Conservation (phyloP, 495 filamentous ascomycete species). For the Neurospora sp. region DNA sequence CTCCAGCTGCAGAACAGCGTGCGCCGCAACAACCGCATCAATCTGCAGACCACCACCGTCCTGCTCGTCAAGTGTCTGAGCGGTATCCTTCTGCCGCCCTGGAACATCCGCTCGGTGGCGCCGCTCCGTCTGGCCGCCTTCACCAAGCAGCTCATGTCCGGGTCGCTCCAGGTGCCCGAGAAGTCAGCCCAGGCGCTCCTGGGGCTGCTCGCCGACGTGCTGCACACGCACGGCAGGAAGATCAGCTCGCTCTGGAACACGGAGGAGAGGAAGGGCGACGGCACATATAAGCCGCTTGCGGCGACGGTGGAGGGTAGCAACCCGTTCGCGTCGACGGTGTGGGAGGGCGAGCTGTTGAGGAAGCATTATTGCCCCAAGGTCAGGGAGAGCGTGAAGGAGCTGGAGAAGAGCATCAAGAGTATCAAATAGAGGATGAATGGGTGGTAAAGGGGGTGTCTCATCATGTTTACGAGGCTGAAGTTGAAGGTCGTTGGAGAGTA, state of each 20-base stretch:
- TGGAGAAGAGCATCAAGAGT: slow-evolving; percentile 49
- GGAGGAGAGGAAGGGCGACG: slow-evolving; percentile 79
- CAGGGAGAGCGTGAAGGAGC: slow-evolving; percentile 56
- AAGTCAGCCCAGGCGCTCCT: slow-evolving; percentile 73
- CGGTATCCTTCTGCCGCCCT: slow-evolving; percentile 60
- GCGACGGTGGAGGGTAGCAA: slow-evolving; percentile 69
- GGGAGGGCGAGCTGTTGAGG: slow-evolving; percentile 84
- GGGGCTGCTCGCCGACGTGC: slow-evolving; percentile 61
- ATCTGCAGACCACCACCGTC: slow-evolving; percentile 85
- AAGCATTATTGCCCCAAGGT: slow-evolving; percentile 82
- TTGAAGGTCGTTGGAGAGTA: background rate
- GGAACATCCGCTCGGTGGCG: slow-evolving; percentile 49
- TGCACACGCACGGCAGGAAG: slow-evolving; percentile 42
- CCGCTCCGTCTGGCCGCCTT: slow-evolving; percentile 81
- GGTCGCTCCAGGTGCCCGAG: slow-evolving; percentile 77
- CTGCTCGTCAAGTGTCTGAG: slow-evolving; percentile 79
- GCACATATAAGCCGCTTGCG: slow-evolving; percentile 41
- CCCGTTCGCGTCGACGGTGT: slow-evolving; percentile 80
- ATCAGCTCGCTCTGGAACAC: slow-evolving; percentile 31
- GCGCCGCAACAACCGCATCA: slow-evolving; percentile 41
- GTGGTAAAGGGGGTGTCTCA: background rate
- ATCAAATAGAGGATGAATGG: background rate
- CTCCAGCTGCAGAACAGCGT: slow-evolving; percentile 53
- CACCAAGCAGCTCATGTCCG: slow-evolving; percentile 78
- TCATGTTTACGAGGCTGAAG: background rate